These are phyloP conservation scores for Clathrospora elynae DNA, from an alignment of 2,329 filamentous ascomycete species.

Conservation along the genomic window DNA sequence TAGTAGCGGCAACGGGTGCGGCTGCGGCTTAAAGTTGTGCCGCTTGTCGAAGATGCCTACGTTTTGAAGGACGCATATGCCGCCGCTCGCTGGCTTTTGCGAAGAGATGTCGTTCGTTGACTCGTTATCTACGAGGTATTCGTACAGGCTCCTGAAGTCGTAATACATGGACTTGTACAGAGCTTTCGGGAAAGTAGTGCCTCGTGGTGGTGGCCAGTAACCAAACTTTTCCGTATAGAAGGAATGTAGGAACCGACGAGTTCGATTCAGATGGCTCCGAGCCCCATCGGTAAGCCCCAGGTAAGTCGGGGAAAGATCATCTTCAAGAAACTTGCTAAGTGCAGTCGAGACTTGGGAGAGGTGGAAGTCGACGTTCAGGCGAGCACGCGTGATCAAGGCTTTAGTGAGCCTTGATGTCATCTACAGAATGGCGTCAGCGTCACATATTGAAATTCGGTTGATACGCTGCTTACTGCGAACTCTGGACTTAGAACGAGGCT, in stretches of 20 bases:
- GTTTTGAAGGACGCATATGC: slow-evolving; percentile 72
- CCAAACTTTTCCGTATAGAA: slow-evolving; percentile 72
- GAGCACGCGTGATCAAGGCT: slow-evolving; percentile 67
- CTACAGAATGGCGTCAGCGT: slow-evolving; percentile 25
- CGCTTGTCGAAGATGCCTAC: slow-evolving; percentile 68
- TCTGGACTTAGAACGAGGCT: slow-evolving; percentile 62
- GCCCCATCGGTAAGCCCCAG: slow-evolving; percentile 67
- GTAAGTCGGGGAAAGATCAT: slow-evolving; percentile 69
- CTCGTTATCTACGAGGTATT: slow-evolving; percentile 69
- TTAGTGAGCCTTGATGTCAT: slow-evolving; percentile 59
- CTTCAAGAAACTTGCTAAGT: slow-evolving; percentile 70
- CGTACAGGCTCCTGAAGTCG: slow-evolving; percentile 74
- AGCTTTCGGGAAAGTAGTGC: slow-evolving; percentile 60
- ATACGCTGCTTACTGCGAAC: slow-evolving; percentile 59
- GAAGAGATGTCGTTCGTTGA: slow-evolving; percentile 58
- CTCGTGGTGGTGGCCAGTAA: slow-evolving; percentile 69
- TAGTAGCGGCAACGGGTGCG: slow-evolving; percentile 69
- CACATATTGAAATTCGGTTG: slow-evolving; percentile 4
- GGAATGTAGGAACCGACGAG: slow-evolving; percentile 69
- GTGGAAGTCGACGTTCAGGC: slow-evolving; percentile 68
- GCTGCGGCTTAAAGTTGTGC: slow-evolving; percentile 64
- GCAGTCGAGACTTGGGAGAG: slow-evolving; percentile 63
- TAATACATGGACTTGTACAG: slow-evolving; percentile 66
- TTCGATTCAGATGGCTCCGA: slow-evolving; percentile 71
- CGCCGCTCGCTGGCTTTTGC: slow-evolving; percentile 64